phyloP scores from a whole-genome alignment of 2,329 filamentous ascomycete species.

The Exophiala bonariae region DNA sequence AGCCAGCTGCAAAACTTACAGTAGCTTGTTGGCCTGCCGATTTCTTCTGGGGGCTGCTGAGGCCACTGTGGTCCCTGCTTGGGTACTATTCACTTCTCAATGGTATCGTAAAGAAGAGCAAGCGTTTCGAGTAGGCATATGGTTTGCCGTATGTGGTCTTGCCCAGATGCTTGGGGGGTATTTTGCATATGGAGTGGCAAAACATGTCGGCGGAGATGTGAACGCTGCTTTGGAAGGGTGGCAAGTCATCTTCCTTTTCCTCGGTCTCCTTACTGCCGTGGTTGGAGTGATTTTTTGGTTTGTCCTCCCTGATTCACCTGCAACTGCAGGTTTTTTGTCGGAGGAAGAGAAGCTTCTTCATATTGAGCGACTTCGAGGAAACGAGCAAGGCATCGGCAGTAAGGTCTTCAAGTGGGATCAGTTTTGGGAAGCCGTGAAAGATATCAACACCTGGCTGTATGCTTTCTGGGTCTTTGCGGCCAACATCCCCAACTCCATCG shows the following conservation, averaged over 20 bases:
- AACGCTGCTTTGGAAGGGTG: slow-evolving; percentile 33
- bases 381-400: slow-evolving; percentile 40
- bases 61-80: slow-evolving; percentile 55
- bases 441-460: slow-evolving; percentile 39
- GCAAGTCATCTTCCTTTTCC: slow-evolving; percentile 40
- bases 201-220: slow-evolving; percentile 31
- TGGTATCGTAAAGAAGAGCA: slow-evolving; percentile 43
- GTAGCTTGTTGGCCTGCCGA: slow-evolving; percentile 51
- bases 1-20: slow-evolving; percentile 47
- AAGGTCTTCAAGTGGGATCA: slow-evolving; percentile 37
- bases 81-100: slow-evolving; percentile 43
- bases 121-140: slow-evolving; percentile 36
- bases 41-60: slow-evolving; percentile 58
- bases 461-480: slow-evolving; percentile 40
- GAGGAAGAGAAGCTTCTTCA: slow-evolving; percentile 35
- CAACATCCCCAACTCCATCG: slow-evolving; percentile 40
- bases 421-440: slow-evolving; percentile 35
- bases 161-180: slow-evolving; percentile 38
- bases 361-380: slow-evolving; percentile 36
- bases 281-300: slow-evolving; percentile 40
- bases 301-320: slow-evolving; percentile 36
- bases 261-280: slow-evolving; percentile 36
- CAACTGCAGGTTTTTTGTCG: slow-evolving; percentile 34
- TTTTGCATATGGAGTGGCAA: slow-evolving; percentile 25
- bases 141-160: slow-evolving; percentile 39